These are phyloP conservation scores for Carex scoparia DNA, from an alignment of 176 grass and related monocot genomes.

Conservation along the genomic window DNA sequence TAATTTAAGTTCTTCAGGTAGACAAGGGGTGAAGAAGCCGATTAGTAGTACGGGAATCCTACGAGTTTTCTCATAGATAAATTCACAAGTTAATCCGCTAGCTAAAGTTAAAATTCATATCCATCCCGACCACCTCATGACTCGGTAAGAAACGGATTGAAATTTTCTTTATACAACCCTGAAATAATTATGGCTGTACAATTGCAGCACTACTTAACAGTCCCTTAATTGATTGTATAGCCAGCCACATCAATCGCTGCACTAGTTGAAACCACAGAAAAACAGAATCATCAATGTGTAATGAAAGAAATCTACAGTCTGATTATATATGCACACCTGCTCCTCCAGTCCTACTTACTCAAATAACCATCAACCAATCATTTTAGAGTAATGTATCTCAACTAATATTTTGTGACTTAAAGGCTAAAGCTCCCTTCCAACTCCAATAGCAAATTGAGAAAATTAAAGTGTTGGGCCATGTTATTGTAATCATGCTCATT, in stretches of 20 bases:
- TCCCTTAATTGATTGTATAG: not conserved
- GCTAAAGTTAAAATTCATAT: too few relatives aligned
- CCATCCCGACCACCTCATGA: too few relatives aligned
- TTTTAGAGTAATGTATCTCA: not conserved
- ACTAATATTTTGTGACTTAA: constrained; percentile 9
- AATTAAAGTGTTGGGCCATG: not conserved
- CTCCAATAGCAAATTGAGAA: constrained; percentile 17
- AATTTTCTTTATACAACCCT: too few relatives aligned
- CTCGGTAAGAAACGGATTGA: too few relatives aligned
- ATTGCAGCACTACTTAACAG: not conserved
- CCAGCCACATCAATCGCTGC: not conserved
- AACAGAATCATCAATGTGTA: not conserved
- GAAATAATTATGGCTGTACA: too few relatives aligned
- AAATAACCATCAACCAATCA: constrained; percentile 14
- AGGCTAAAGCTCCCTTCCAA: constrained; percentile 18
- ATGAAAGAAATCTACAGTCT: not conserved
- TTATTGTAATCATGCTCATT: not conserved
- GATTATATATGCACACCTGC: constrained; percentile 9
- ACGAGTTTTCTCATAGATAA: too few relatives aligned
- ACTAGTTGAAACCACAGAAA: not conserved
- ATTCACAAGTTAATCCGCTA: too few relatives aligned
- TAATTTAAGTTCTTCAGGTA: too few relatives aligned
- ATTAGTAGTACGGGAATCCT: too few relatives aligned
- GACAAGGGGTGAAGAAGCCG: too few relatives aligned
- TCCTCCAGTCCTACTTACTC: constrained; percentile 13